Percentiles rank a stretch among this genome's conserved stretches.
Evolutionary conservation across 768 basidiomycete species (phyloP).

Genomic region (Leccinum rimulosum): DNA sequence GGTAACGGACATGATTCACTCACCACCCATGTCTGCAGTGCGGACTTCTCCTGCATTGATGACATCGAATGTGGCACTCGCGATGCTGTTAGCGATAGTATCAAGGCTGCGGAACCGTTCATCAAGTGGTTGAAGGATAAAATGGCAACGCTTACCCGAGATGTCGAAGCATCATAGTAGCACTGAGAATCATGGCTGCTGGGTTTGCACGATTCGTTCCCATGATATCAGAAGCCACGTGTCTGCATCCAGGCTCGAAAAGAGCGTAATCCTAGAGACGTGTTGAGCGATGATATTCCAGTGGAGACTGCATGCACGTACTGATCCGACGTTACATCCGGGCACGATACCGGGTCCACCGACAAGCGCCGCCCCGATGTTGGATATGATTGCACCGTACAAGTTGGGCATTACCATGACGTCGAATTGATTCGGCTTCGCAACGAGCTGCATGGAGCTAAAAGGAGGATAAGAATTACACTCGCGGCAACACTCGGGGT

Average conservation of each 20-base stretch:
- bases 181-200: constrained; percentile 94
- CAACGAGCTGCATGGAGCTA: constrained; percentile 98
- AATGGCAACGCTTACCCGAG: constrained; percentile 62
- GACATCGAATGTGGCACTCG: constrained; percentile 88
- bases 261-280: constrained; percentile 81
- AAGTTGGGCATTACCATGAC: constrained; percentile 99
- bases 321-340: constrained; percentile 95
- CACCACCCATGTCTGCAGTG: constrained; percentile 95
- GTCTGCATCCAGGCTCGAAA: constrained; percentile 98
- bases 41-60: constrained; percentile 85
- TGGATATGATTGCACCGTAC: constrained; percentile 96
- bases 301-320: constrained; percentile 34
- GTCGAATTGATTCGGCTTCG: constrained; percentile 93
- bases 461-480: constrained; percentile 3
- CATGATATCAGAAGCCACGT: constrained; percentile 94
- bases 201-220: constrained; percentile 96
- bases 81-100: constrained; percentile 89
- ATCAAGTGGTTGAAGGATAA: constrained; percentile 16
- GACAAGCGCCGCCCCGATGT: constrained; percentile 97
- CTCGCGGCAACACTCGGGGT: not conserved
- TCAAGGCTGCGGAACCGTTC: constrained; percentile 60
- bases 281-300: not conserved
- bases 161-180: constrained; percentile 97
- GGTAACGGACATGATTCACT: constrained; percentile 27
- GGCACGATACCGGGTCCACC: constrained; percentile 98